Percentiles rank a stretch among this genome's conserved stretches.
Evolutionary conservation across 306 rosid genomes (phyloP).

Genomic region (cucumber (Cucumis sativus)): DNA sequence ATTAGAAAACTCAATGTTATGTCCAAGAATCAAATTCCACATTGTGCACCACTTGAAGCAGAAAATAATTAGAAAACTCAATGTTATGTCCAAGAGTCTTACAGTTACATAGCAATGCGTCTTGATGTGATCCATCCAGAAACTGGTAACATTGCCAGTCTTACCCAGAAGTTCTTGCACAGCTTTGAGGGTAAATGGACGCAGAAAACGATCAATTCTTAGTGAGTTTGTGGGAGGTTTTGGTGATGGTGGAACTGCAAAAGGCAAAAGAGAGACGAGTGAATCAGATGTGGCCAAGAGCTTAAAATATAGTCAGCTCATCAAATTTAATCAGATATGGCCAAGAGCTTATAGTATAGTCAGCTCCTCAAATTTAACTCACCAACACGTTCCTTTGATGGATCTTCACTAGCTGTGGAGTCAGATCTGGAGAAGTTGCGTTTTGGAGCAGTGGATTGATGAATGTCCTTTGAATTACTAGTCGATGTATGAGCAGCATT

Average conservation of each 20-base stretch:
- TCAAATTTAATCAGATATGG: not conserved
- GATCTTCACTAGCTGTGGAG: constrained; percentile 53
- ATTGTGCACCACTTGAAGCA: not conserved
- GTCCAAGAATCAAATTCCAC: not conserved
- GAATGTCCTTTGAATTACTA: constrained; percentile 44
- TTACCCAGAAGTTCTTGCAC: constrained; percentile 93
- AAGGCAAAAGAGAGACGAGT: not conserved
- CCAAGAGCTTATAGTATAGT: not conserved
- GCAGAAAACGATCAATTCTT: constrained; percentile 72
- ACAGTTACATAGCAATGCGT: constrained; percentile 98
- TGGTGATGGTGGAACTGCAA: constrained; percentile 76
- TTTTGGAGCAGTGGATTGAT: constrained; percentile 27
- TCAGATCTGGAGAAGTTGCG: constrained; percentile 58
- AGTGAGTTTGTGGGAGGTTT: constrained; percentile 73
- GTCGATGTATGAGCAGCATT: constrained; percentile 31
- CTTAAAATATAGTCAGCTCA: not conserved
- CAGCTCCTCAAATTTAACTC: constrained; percentile 19
- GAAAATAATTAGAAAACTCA: not conserved
- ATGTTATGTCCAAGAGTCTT: constrained; percentile 13
- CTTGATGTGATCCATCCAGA: constrained; percentile 99
- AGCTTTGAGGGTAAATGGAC: constrained; percentile 92
- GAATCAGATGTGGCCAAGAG: not conserved
- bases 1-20: not conserved
- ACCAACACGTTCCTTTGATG: constrained; percentile 83
- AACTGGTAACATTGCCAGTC: constrained; percentile 59